Evolutionary conservation across 495 filamentous ascomycete genomes (phyloP), one percentile per base, ranked within the genome.

Genomic region (Aspergillus ostianus): DNA sequence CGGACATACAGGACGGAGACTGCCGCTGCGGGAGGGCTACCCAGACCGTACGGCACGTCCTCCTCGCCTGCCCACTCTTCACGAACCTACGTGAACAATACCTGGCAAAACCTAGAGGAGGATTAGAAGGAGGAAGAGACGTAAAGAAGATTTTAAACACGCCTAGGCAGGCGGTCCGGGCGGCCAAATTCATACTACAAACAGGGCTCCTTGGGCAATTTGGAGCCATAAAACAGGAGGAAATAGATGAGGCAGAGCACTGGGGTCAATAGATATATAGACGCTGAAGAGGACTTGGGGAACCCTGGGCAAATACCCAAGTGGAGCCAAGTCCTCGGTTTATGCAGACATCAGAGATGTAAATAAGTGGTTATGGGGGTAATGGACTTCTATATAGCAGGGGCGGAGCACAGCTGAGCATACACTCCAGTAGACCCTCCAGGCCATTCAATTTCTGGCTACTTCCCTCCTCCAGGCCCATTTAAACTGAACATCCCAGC

Each of bases 131-230:
- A 55, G 53, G 36, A 29, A n/a, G 53, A 26, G 41, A 55, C 21
- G 6, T 55, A 18, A 46, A 55, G 53, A 46, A 36, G 36, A 46
- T 45, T 20, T 32, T 55, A 32, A 55, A 41, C 23, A 55, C 36
- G 36, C 53, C 53, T 21, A 12, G 26, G 36, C 53, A 47, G 13
- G 32, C 53, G 26, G 45, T 55, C 53, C 53, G 53, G 30, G 53
- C 53, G 26, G 53, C 53, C 36, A 55, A 55, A 55, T 55, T 55
- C 36, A 55, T 55, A 32, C 41, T 55, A 45, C 53, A 18, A 55
- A 55, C 53, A 10, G 41, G 53, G 53, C 53, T 56, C 53, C 41
- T 56, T 47, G 53, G 41, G 53, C 19, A 56, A 47, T 56, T 56
- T 27, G 53, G 36, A 46, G 41, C 53, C 6, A 9, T 47, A 47